Conservation (phyloP, 2,329 filamentous ascomycete genomes). For the Phialocephala subalpina region DNA sequence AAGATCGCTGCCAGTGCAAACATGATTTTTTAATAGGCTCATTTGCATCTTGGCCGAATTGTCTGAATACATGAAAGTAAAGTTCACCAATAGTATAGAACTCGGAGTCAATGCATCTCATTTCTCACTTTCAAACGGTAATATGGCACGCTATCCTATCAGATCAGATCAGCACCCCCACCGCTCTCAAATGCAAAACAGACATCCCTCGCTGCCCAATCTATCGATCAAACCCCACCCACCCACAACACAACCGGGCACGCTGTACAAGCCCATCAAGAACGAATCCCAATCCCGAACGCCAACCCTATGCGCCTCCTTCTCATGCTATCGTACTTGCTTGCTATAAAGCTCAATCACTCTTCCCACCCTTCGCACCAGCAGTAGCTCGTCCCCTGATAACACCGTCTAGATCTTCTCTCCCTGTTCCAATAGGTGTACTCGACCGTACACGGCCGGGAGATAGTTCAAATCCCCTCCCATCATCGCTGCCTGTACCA, state of each 20-base stretch:
- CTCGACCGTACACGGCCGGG: slow-evolving; percentile 30
- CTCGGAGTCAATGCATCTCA: not conserved
- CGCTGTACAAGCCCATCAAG: not conserved
- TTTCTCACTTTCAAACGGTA: not conserved
- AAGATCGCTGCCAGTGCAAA: too few species aligned
- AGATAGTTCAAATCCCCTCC: slow-evolving; percentile 44
- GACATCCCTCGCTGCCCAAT: not conserved
- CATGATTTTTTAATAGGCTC: too few species aligned
- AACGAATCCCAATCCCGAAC: slow-evolving; percentile 7
- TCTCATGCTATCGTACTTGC: slow-evolving; percentile 8
- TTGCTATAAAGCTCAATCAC: slow-evolving; percentile 30
- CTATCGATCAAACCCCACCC: not conserved
- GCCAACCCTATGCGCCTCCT: slow-evolving; percentile 18
- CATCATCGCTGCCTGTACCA: slow-evolving; percentile 63
- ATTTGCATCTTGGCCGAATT: too few species aligned
- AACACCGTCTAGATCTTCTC: slow-evolving; percentile 27
- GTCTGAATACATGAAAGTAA: not conserved
- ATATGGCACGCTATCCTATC: slow-evolving; percentile 12
- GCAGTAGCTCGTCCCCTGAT: slow-evolving; percentile 28
- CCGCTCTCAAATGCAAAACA: slow-evolving; percentile 6
- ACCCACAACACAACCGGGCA: not conserved
- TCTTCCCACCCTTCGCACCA: slow-evolving; percentile 37
- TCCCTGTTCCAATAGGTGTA: slow-evolving; percentile 35
- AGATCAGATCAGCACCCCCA: not conserved
- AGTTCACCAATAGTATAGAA: not conserved